These are phyloP conservation scores for Blastobotrys proliferans DNA, from an alignment of 1,139 yeast species.

Conservation along the genomic window DNA sequence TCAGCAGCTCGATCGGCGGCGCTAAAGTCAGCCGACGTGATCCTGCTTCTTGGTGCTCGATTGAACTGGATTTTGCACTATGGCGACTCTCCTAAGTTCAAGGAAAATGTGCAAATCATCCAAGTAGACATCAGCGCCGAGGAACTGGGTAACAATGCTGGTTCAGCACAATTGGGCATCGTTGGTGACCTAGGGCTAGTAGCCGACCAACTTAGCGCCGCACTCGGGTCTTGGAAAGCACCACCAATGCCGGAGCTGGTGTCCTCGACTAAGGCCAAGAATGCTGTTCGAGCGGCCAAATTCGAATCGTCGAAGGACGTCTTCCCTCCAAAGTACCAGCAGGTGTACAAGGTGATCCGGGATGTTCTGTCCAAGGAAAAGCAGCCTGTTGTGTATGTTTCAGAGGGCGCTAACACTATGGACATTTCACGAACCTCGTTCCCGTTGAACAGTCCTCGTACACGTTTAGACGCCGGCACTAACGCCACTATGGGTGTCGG, in stretches of 20 bases:
- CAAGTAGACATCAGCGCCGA: constrained; percentile 54
- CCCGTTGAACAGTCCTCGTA: constrained; percentile 48
- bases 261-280: constrained; percentile 33
- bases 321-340: constrained; percentile 45
- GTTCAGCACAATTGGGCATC: constrained; percentile 39
- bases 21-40: constrained; percentile 50
- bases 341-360: constrained; percentile 49
- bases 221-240: constrained; percentile 29
- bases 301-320: constrained; percentile 29
- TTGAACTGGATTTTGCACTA: constrained; percentile 66
- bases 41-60: constrained; percentile 56
- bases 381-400: constrained; percentile 40
- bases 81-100: constrained; percentile 54
- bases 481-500: constrained; percentile 74
- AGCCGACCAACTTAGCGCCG: constrained; percentile 35
- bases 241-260: constrained; percentile 35
- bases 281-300: constrained; percentile 36
- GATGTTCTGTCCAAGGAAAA: constrained; percentile 33
- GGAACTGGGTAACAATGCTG: constrained; percentile 47
- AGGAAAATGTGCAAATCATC: constrained; percentile 42
- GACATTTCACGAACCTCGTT: constrained; percentile 60
- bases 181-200: constrained; percentile 50
- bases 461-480: constrained; percentile 63
- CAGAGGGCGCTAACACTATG: constrained; percentile 72
- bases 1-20: constrained; percentile 59